phyloP scores from a whole-genome alignment of 2,329 filamentous ascomycete species.

The Coleophoma eucalyptorum region DNA sequence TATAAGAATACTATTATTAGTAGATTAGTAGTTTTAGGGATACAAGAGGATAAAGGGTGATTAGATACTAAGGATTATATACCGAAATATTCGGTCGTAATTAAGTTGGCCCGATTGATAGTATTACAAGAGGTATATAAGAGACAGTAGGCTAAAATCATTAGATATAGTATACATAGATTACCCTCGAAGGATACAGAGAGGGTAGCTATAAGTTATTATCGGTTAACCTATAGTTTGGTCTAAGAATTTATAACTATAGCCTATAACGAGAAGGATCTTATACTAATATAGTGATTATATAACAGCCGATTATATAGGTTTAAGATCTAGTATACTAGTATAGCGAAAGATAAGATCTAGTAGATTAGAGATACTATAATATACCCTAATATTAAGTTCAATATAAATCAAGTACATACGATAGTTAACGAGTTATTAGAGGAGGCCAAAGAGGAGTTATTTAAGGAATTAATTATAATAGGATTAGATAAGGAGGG shows the following conservation, averaged over 20 bases:
- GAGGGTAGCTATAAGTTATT: no score
- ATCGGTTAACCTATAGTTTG: no score
- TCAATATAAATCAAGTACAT: slow-evolving; percentile 3
- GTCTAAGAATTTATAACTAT: no score
- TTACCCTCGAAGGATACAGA: no score
- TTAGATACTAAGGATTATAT: slow-evolving; percentile 7
- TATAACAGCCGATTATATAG: slow-evolving; percentile 4
- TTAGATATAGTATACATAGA: no score
- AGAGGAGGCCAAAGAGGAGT: not conserved
- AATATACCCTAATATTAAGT: slow-evolving; percentile 5
- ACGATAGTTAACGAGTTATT: slow-evolving; percentile 4
- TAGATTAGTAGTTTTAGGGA: slow-evolving; percentile 8
- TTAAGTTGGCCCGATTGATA: slow-evolving; percentile 10
- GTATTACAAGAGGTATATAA: no score
- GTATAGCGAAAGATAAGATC: slow-evolving; percentile 1
- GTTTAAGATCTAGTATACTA: slow-evolving; percentile 10
- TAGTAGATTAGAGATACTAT: slow-evolving; percentile 5
- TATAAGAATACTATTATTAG: slow-evolving; percentile 12
- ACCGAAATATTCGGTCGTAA: slow-evolving; percentile 5
- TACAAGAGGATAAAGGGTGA: slow-evolving; percentile 3
- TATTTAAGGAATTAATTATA: slow-evolving; percentile 7
- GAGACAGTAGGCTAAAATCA: no score
- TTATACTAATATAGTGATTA: slow-evolving; percentile 7
- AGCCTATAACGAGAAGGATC: not conserved
- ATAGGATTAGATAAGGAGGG: no score